A percentile compares a stretch with the other conserved stretches of the same genome.
Conservation (phyloP, 2,329 filamentous ascomycete genomes). For the Zopfia rhizophila region DNA sequence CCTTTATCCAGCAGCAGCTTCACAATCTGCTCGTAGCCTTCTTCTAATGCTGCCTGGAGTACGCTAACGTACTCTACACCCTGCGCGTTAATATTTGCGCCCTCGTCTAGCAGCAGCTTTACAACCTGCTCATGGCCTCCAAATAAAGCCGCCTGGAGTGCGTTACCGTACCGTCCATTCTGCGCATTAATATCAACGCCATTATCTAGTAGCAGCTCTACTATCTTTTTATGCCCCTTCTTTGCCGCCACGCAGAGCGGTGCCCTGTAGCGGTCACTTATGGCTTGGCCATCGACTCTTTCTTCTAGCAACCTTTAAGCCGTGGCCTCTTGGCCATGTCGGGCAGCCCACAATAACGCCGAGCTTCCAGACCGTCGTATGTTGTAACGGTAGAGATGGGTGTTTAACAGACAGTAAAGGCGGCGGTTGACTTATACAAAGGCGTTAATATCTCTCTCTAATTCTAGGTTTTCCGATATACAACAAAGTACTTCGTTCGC, state of each 20-base stretch:
- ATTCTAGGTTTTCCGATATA: conserved; percentile 15
- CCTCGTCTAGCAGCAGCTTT: conserved; percentile 4
- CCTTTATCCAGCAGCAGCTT: conserved; percentile 6
- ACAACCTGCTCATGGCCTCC: conserved; percentile 5
- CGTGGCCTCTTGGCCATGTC: conserved; percentile 10
- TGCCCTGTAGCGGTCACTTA: too few relatives aligned
- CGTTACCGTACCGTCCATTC: neutral
- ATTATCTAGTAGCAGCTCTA: conserved; percentile 15
- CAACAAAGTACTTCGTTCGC: conserved; percentile 12
- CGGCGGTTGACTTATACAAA: conserved; percentile 17
- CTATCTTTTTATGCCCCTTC: conserved; percentile 13
- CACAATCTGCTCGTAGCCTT: conserved; percentile 2
- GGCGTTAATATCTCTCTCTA: conserved; percentile 20
- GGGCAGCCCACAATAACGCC: conserved; percentile 15
- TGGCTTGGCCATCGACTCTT: conserved; percentile 8
- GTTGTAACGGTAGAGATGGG: conserved; percentile 17
- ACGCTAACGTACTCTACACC: conserved; percentile 4
- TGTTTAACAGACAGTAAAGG: conserved; percentile 15
- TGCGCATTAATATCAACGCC: conserved; percentile 14
- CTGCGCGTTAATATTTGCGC: conserved; percentile 5
- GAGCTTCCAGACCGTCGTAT: conserved; percentile 12
- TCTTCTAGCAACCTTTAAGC: conserved; percentile 9
- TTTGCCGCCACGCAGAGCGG: conserved; percentile 7
- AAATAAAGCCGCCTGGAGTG: conserved; percentile 17
- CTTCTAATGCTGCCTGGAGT: conserved; percentile 18